Evolutionary conservation across 257 asterid genomes (phyloP).

Genomic region (Plantago elongata): DNA sequence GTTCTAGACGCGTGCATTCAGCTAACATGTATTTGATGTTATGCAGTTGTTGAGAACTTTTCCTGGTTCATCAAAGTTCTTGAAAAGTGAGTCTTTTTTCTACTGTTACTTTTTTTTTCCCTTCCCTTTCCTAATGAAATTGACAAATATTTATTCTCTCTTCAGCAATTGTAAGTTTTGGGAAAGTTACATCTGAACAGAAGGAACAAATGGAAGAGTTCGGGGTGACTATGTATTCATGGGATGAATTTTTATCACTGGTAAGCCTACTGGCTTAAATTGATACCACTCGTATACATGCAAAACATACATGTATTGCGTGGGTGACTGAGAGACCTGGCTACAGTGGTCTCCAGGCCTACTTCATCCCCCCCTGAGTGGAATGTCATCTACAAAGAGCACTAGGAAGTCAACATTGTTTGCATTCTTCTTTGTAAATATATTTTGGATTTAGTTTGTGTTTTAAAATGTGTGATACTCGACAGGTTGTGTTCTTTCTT

Average conservation of each 20-base stretch:
- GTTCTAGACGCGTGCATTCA: constrained; percentile 18
- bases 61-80: constrained; percentile 54
- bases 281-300: background rate
- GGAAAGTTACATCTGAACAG: constrained; percentile 59
- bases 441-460: too few relatives aligned
- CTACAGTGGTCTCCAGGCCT: too few relatives aligned
- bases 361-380: too few relatives aligned
- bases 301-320: too few relatives aligned
- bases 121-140: constrained; percentile 12
- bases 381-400: too few relatives aligned
- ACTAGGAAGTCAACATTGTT: too few relatives aligned
- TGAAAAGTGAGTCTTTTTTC: constrained; percentile 67
- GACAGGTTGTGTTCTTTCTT: too few relatives aligned
- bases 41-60: constrained; percentile 79
- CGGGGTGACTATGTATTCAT: constrained; percentile 50
- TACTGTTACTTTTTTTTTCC: constrained; percentile 14
- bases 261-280: constrained; percentile 36
- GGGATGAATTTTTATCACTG: constrained; percentile 74
- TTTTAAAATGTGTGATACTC: too few relatives aligned
- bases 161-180: constrained; percentile 89
- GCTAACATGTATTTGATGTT: constrained; percentile 25
- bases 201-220: constrained; percentile 38
- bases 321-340: too few relatives aligned
- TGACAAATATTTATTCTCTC: constrained; percentile 12
- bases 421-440: too few relatives aligned